Evolutionary conservation across 1,284 basidiomycete genomes (phyloP).

Genomic region (Trichosporon inkin): DNA sequence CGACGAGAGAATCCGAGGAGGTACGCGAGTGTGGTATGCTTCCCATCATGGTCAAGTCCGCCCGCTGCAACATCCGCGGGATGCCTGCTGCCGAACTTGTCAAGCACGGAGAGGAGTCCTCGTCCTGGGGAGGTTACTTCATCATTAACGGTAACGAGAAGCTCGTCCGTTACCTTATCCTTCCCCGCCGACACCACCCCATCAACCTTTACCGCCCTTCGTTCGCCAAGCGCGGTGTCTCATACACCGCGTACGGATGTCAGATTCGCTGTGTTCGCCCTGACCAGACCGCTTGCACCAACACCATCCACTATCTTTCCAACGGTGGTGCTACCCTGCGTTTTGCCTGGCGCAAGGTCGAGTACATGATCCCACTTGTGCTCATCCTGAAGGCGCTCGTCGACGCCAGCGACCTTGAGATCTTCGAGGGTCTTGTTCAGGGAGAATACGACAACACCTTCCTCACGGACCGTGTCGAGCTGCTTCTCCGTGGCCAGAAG

Average conservation of each 20-base stretch:
- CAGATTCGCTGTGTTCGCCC: conserved; percentile 91
- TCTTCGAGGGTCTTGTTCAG: conserved; percentile 97
- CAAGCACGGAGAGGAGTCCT: conserved; percentile 86
- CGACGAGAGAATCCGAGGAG: conserved; percentile 58
- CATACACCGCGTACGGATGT: conserved; percentile 90
- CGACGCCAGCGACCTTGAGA: conserved; percentile 92
- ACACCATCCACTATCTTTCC: conserved; percentile 93
- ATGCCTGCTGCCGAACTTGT: conserved; percentile 86
- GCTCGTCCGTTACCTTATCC: conserved; percentile 83
- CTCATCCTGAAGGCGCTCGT: conserved; percentile 92
- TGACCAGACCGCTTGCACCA: conserved; percentile 88
- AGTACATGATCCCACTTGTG: conserved; percentile 98
- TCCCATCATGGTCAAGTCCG: conserved; percentile 98
- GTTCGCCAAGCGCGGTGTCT: conserved; percentile 88
- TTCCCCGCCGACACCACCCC: conserved; percentile 66
- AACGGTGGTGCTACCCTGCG: conserved; percentile 94
- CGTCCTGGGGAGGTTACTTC: conserved; percentile 99
- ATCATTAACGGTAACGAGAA: conserved; percentile 99
- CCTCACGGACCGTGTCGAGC: conserved; percentile 92
- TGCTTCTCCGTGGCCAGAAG: conserved; percentile 97
- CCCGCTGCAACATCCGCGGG: conserved; percentile 81
- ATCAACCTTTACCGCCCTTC: conserved; percentile 72
- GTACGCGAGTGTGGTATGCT: conserved; percentile 85
- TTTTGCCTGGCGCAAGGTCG: conserved; percentile 96
- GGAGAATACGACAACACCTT: conserved; percentile 97